Conservation (phyloP, 2,329 filamentous ascomycete species). For the Geosmithia putterillii region DNA sequence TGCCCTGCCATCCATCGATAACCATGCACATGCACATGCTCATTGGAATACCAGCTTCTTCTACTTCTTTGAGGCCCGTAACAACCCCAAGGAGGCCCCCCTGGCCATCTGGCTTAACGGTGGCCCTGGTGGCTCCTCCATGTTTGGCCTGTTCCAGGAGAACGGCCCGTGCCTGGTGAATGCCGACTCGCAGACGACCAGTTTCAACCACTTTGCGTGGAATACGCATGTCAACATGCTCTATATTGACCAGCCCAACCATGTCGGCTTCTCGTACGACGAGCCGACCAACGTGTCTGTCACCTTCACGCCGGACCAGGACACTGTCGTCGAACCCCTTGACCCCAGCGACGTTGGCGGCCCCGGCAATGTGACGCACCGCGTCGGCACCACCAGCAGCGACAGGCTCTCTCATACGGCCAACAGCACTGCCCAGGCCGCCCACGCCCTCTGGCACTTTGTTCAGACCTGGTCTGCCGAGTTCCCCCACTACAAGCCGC, state of each 20-base stretch:
- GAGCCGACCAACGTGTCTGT: constrained; percentile 49
- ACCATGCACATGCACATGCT: constrained; percentile 1
- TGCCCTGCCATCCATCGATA: neutral
- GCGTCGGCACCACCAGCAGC: constrained; percentile 19
- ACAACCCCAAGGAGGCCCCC: constrained; percentile 22
- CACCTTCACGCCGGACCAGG: constrained; percentile 32
- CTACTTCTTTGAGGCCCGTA: constrained; percentile 36
- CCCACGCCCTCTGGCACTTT: constrained; percentile 51
- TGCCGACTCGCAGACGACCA: constrained; percentile 35
- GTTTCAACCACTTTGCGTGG: constrained; percentile 50
- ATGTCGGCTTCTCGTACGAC: constrained; percentile 58
- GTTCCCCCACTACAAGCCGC: constrained; percentile 46
- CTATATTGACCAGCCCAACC: constrained; percentile 50
- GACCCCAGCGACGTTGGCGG: no score
- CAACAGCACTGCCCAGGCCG: constrained; percentile 43
- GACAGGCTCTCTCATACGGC: constrained; percentile 14
- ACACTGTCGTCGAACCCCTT: constrained; percentile 24
- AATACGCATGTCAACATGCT: constrained; percentile 40
- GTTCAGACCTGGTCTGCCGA: constrained; percentile 46
- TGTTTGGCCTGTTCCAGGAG: constrained; percentile 52
- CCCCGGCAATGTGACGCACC: constrained; percentile 25
- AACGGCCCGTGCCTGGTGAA: constrained; percentile 39
- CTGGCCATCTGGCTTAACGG: constrained; percentile 55
- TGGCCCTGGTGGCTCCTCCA: constrained; percentile 48
- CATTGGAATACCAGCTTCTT: no score